A percentile compares a stretch with the other conserved stretches of the same genome.
Conservation (phyloP, 129 eudicot species). For the Dittrichia graveolens region DNA sequence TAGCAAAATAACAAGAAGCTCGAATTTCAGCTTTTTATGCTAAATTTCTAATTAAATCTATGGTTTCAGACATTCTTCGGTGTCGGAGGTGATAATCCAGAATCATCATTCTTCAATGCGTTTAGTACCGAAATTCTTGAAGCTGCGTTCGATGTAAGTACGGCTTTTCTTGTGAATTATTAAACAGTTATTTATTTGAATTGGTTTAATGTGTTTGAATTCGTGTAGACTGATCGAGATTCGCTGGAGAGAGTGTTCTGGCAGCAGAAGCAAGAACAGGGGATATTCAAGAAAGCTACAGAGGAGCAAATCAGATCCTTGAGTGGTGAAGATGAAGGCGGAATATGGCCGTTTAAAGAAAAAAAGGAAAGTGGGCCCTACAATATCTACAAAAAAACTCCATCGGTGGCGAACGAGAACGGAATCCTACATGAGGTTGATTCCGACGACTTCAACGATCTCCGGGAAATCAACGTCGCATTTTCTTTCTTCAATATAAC, state of each 20-base stretch:
- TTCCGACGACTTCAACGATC: conserved; percentile 36
- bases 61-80: conserved; percentile 46
- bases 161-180: background rate
- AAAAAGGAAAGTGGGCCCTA: conserved; percentile 47
- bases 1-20: background rate
- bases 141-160: conserved; percentile 67
- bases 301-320: conserved; percentile 66
- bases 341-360: conserved; percentile 70
- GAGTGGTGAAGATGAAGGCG: conserved; percentile 48
- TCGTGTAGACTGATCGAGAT: conserved; percentile 43
- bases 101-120: conserved; percentile 61
- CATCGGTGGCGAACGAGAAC: conserved; percentile 40
- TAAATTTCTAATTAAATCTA: background rate
- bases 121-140: conserved; percentile 66
- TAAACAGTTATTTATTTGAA: background rate
- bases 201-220: background rate
- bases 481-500: conserved; percentile 63
- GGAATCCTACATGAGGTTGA: conserved; percentile 55
- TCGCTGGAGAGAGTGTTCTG: conserved; percentile 35
- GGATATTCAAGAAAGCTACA: conserved; percentile 53
- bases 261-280: conserved; percentile 37
- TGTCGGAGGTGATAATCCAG: conserved; percentile 59
- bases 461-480: conserved; percentile 43
- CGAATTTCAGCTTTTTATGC: background rate
- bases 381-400: conserved; percentile 49